Evolutionary conservation across 352 stramenopile genomes (phyloP).

Genomic region (Globisporangium abappressorium): DNA sequence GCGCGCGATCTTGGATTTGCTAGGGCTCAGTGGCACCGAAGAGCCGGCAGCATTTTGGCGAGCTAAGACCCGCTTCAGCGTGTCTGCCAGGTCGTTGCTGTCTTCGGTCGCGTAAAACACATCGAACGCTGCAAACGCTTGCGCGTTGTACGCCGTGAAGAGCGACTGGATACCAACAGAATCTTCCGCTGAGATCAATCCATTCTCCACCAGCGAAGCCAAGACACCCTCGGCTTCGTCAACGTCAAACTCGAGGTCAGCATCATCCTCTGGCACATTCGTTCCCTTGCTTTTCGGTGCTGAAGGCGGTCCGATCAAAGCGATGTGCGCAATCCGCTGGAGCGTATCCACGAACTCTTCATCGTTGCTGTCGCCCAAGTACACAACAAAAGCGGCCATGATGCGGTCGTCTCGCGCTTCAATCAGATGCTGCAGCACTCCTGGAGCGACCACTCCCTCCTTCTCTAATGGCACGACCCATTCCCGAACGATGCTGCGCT

Average conservation of each 20-base stretch:
- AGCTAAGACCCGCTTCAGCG: conserved; percentile 39
- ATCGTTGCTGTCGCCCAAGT: conserved; percentile 55
- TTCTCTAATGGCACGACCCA: conserved; percentile 53
- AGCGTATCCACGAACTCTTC: conserved; percentile 69
- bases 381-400: conserved; percentile 63
- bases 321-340: conserved; percentile 39
- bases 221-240: conserved; percentile 25
- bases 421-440: conserved; percentile 44
- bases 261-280: background rate
- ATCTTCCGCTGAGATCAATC: conserved; percentile 26
- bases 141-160: conserved; percentile 31
- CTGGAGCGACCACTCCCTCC: conserved; percentile 24
- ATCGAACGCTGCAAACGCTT: conserved; percentile 52
- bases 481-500: conserved; percentile 39
- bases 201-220: conserved; percentile 24
- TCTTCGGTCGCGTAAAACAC: conserved; percentile 53
- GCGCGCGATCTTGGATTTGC: conserved; percentile 8
- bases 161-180: conserved; percentile 26
- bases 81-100: conserved; percentile 51
- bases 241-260: conserved; percentile 21
- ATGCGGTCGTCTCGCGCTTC: conserved; percentile 57
- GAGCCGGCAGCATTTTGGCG: background rate
- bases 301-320: conserved; percentile 15
- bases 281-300: background rate
- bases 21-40: conserved; percentile 4